Base-by-base conservation (phyloP, 768 basidiomycete species). In the Mycena rosella region DNA sequence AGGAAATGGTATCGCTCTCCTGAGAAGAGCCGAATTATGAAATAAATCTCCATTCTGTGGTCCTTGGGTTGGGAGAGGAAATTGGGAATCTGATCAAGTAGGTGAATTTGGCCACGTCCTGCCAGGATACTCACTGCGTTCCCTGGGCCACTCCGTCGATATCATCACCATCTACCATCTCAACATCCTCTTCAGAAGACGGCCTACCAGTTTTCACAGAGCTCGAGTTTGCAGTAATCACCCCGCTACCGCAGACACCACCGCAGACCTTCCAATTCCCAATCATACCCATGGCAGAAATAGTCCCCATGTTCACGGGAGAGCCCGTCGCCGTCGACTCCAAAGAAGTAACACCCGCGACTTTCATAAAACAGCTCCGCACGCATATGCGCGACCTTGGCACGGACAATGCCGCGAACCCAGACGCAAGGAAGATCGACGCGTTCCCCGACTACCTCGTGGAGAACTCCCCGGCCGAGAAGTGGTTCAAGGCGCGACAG, bases 321-420 rank as follows among this genome's bases (percentile, higher is more conserved):
- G 60, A 68, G 2, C 54, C 54, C 15, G 44, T 17, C 1, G 18
- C 18, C 3, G 42, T 15, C 5, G 59, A 36, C 1, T 34, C 47
- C 22, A 47, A 24, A 11, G 24, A 11, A 30, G 56, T 40, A 5
- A 62, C 60, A 17, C 67, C 53, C 44, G 38, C n/a, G 20, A 68
- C 63, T 0, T 63, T 68, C 17, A 27, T 59, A 2, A 55, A 57
- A 54, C 51, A 36, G n/a, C 59, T 68, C 56, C 54, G 61, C 1
- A 40, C 56, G 18, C 67, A 58, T 11, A 68, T 58, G 60, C 67
- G 60, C 20, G 67, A 68, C 13, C 53, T 68, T n/a, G 36, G 20
- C 32, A 3, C 24, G 18, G 36, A 52, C 22, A 47, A 47, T 11
- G 6, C 45, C 22, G 3, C n/a, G 24, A 26, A 47, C 24, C 45